Base-by-base conservation (phyloP, 202 grass and related monocot genomes). In the Setaria viridis region DNA sequence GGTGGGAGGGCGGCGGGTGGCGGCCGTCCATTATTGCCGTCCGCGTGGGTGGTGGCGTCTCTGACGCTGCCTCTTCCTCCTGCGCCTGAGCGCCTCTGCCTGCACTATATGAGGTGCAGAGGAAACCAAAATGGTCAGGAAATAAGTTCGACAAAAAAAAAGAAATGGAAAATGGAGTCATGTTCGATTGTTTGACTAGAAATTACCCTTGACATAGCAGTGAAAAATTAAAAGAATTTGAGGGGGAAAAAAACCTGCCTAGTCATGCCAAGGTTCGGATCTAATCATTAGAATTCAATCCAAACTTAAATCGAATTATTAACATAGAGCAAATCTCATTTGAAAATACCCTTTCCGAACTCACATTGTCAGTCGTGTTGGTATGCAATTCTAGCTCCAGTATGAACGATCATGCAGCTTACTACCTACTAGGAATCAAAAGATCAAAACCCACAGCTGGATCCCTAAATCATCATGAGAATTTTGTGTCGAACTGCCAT, bases 1-100 rank as follows among this genome's bases (percentile, higher is more conserved):
- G 63, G 54, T 43, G 57, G 53, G 85, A 72, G 54, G n/a, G 33
- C 67, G 85, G 85, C 39, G 72, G 21, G 53, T 70, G 54, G 64
- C 81, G 30, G 48, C 64, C 81, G 56, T 91, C 89, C 89, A 88
- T 91, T 81, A 65, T 11, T 39, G 75, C 67, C 64, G 73, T 15
- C 45, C 13, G 42, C 41, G 60, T 45, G 33, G 63, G 37, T 46
- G n/a, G 25, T 11, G 5, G 53, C 53, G 60, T 47, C 8, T 60
- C 63, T 55, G 20, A 60, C 53, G 49, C 62, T 37, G 21, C 47
- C 46, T 69, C 42, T 9, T 53, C 67, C 47, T 46, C 12, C 11
- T 43, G 39, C 39, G 39, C 12, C 39, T 46, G 39, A 41, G 63
- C 20, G 13, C 66, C 11, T 13, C 0, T 37, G 42, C 59, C 85